Evolutionary conservation across 2,329 filamentous ascomycete species (phyloP).

Genomic region (Claviceps pusilla): DNA sequence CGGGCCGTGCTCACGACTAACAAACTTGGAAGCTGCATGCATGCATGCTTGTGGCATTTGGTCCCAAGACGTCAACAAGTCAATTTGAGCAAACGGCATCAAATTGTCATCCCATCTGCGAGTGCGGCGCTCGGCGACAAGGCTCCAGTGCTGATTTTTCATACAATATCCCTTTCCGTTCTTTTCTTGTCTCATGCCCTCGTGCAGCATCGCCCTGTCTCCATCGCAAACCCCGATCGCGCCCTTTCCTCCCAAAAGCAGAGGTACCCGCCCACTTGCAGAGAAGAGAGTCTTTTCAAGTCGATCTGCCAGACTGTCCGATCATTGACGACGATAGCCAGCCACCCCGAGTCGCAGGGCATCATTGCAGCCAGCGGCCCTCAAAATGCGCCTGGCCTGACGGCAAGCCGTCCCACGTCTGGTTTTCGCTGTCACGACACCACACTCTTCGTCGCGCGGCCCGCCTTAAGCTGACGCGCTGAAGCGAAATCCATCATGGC

Average conservation of each 20-base stretch:
- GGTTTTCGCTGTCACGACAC: conserved; percentile 3
- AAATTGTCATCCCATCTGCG: neutral
- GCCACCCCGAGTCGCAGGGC: neutral
- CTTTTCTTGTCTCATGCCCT: neutral
- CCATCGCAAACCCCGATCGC: neutral
- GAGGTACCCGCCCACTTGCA: neutral
- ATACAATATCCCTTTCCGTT: too few relatives aligned
- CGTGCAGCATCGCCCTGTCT: neutral
- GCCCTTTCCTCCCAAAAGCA: neutral
- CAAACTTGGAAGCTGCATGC: too few relatives aligned
- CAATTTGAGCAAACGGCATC: neutral
- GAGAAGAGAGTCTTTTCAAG: neutral
- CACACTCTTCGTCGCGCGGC: conserved; percentile 12
- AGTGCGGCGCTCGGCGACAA: neutral
- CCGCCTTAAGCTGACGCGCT: conserved; percentile 9
- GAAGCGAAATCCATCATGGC: neutral
- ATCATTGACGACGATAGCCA: neutral
- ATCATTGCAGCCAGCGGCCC: neutral
- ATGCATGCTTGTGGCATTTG: too few relatives aligned
- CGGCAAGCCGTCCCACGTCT: conserved; percentile 13
- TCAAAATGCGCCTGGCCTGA: conserved; percentile 23
- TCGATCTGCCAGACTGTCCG: too few relatives aligned
- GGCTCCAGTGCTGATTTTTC: too few relatives aligned
- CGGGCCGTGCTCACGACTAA: too few relatives aligned
- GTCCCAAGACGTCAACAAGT: too few relatives aligned